Base-by-base conservation (phyloP, 1,284 basidiomycete genomes). In the Uromyces viciae-fabae region DNA sequence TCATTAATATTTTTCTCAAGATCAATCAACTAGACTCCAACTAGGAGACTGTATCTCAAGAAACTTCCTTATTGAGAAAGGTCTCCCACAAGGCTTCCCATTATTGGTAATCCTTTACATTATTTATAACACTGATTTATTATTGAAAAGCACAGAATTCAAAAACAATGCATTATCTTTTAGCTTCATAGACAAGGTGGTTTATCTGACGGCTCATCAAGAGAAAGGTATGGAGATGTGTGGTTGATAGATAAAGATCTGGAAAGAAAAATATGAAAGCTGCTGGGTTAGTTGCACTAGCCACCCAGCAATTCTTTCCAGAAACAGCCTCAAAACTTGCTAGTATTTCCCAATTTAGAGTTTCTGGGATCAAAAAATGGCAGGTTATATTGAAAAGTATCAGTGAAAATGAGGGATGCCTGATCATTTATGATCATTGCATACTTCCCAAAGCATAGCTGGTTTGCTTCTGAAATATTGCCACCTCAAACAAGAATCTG, bases 71-170 rank as follows among this genome's bases (percentile, higher is more conserved):
- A 49, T 72, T 25, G 5, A 42, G 25, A 42, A 49, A 22, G 68
- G 68, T 22, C 31, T 72, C 11, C 68, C 42, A 14, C 33, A 72
- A 43, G 68, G 68, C 28, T 72, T 42, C 28, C 68, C 68, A 43
- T 40, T 72, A 28, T 72, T n/a, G 17, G 68, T 72, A 14, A n/a
- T 49, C 5, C 40, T 72, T 15, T 72, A 72, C 31, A 42, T 72
- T 8, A 43, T 72, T 7, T 72, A 72, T 72, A 72, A 68, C 64
- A 33, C 64, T 36, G 14, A 22, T 11, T 33, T 68, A 15, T 36
- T 68, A 11, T 33, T 36, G 7, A 7, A 7, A 38, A 9, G 7
- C 33, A 19, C 33, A 11, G 7, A 15, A 19, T 33, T 22, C 25
- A 15, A 33, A 19, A 22, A 15, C 15, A 11, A 28, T 36, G 25